Base-by-base conservation (phyloP, 164 flowering plant species). In the Chimonanthus praecox region DNA sequence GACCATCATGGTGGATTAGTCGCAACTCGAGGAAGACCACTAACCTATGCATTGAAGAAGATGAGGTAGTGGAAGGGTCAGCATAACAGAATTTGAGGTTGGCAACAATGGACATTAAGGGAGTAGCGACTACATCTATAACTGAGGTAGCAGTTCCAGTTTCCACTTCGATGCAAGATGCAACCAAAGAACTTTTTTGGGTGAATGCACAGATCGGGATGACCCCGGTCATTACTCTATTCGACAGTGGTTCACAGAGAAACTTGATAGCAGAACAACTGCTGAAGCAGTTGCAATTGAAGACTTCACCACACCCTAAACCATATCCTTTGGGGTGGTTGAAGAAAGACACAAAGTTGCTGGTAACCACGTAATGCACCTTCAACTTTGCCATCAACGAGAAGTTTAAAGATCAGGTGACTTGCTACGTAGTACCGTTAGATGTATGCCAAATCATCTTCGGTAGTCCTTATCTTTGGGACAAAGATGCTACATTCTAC, bases 351-450 rank as follows among this genome's bases (percentile, higher is more conserved):
- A 5, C 18, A 11, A 70, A 46, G 16, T 21, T 71, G 10, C 49
- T 58, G 51, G 66, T 60, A 4, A 6, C 58, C 0, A 7, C 5
- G 4, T 5, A 43, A 13, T 71, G 67, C 43, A 61, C 6, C 9
- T 71, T 71, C 67, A 18, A 16, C 48, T 71, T 71, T 58, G 65
- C 67, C 16, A 71, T 71, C 8, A 71, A 58, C 10, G 49, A 45
- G 47, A 58, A 71, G 49, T 71, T 7, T 6, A 60, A 58, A 15
- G 73, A 60, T 18, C 66, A 60, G 49, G 49, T 71, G 7, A 60
- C 65, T 3, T 71, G 48, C 10, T 66, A 71, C 6, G 13, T 71
- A 20, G 51, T 71, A 44, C 73, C 66, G 3, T 20, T 44, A 7
- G 73, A 60, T 20, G 43, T 71, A 2, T 71, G 66, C 43, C 73